Base-by-base conservation (phyloP, 164 flowering plant genomes). In the Vitis vinifera region DNA sequence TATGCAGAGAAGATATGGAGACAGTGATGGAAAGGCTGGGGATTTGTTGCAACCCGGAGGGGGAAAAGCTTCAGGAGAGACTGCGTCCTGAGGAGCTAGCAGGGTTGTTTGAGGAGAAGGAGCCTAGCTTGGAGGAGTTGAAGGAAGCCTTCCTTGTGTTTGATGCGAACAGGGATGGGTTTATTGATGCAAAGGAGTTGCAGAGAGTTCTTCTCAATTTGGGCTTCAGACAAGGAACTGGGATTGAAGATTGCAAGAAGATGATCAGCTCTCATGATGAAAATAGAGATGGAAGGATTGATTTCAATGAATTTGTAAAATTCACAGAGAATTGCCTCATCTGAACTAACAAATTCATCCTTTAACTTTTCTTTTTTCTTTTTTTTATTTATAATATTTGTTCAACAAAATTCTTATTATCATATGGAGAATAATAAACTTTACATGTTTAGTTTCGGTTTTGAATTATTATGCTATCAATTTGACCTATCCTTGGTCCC, bases 111-210 rank as follows among this genome's bases (percentile, higher is more conserved):
- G 85, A 80, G 4, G 80, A 81, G 72, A 72, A 73, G 55, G 84
- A 80, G 69, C 84, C 86, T 0, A 78, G 81, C 51, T 73, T 76
- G 70, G 81, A 68, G 58, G 86, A 82, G 50, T 69, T 84, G 66
- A 78, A 76, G 56, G 77, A 65, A 65, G 83, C 87, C 51, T 82
- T 84, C 53, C 68, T 62, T 60, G 85, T 80, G 17, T 84, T 80
- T 78, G 87, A 84, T 76, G 72, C 59, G 53, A 82, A 79, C 73
- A 63, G 68, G 29, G 85, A 84, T 63, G 85, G 87, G 53, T 82
- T 79, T 30, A 82, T 82, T 53, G 87, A 82, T 75, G 77, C 76
- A 27, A 8, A 3, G 58, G 87, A 84, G 72, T 71, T 84, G 77
- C 81, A 80, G 77, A 80, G 82, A 75, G 81, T 84, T 72, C 63